Conservation (phyloP, 2,329 filamentous ascomycete genomes). For the Chlorencoelia australis region DNA sequence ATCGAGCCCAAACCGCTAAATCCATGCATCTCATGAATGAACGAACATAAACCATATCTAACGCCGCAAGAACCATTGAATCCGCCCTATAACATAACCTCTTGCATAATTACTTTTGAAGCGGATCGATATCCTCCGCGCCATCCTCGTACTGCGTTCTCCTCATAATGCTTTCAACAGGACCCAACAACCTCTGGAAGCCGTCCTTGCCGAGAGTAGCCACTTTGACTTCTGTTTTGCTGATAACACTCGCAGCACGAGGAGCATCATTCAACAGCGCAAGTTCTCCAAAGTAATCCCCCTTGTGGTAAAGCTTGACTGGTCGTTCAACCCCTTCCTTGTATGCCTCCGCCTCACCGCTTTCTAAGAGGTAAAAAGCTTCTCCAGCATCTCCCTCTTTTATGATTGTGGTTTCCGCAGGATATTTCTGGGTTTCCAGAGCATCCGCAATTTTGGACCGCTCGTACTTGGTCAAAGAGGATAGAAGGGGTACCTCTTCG, state of each 20-base stretch:
- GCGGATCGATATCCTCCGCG: conserved; percentile 58
- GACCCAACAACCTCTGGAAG: conserved; percentile 86
- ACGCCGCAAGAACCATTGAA: conserved; percentile 18
- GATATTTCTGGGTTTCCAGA: conserved; percentile 80
- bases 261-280: conserved; percentile 89
- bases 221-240: conserved; percentile 81
- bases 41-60: conserved; percentile 24
- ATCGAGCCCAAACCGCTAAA: conserved; percentile 18
- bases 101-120: conserved; percentile 33
- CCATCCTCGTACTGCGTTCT: conserved; percentile 52
- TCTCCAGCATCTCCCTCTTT: conserved; percentile 83
- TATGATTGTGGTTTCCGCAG: conserved; percentile 74
- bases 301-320: conserved; percentile 77
- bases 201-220: conserved; percentile 87
- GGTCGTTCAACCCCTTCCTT: conserved; percentile 61
- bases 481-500: conserved; percentile 81
- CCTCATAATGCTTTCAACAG: conserved; percentile 90
- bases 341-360: conserved; percentile 76
- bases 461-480: conserved; percentile 80
- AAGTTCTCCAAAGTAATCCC: conserved; percentile 95
- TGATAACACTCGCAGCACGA: conserved; percentile 79
- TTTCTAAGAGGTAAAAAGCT: conserved; percentile 84
- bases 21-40: conserved; percentile 22
- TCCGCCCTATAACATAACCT: conserved; percentile 11
- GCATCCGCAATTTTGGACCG: conserved; percentile 96